These are phyloP conservation scores for Pleurotus ostreatus DNA, from an alignment of 768 basidiomycete species.

Conservation along the genomic window DNA sequence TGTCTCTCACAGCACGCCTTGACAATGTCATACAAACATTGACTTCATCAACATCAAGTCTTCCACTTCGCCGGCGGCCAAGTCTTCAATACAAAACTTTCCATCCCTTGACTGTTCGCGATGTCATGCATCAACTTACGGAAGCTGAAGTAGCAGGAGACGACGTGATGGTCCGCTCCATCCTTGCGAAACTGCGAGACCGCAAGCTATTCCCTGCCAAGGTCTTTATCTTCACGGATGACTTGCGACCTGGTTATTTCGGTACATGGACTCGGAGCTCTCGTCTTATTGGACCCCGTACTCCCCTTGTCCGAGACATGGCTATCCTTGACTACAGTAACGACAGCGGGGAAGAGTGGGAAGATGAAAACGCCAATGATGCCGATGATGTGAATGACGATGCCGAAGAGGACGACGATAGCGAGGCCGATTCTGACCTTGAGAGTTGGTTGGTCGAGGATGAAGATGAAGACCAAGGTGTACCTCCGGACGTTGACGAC, in stretches of 20 bases:
- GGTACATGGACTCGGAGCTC: constrained; percentile 93
- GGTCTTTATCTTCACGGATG: constrained; percentile 77
- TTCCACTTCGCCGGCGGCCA: constrained; percentile 12
- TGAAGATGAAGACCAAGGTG: constrained; percentile 71
- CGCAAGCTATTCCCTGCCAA: constrained; percentile 68
- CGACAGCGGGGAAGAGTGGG: constrained; percentile 97
- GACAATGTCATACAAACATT: constrained; percentile 30
- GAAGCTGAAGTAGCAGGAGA: constrained; percentile 81
- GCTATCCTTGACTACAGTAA: constrained; percentile 83
- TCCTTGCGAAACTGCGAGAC: constrained; percentile 59
- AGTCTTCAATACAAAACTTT: constrained; percentile 30
- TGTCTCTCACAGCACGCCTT: constrained; percentile 31
- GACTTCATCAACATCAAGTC: constrained; percentile 21
- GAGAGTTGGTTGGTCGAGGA: constrained; percentile 80
- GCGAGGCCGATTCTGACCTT: constrained; percentile 67
- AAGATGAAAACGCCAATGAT: constrained; percentile 77
- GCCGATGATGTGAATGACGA: constrained; percentile 76
- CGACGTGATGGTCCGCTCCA: constrained; percentile 58
- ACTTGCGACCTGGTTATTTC: constrained; percentile 87
- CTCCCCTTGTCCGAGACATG: constrained; percentile 77
- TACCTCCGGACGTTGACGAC: constrained; percentile 36
- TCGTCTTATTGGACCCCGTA: constrained; percentile 72
- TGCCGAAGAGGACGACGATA: constrained; percentile 57
- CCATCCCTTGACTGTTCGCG: constrained; percentile 32
- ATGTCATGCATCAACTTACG: constrained; percentile 57